These are phyloP conservation scores for Starmerella apis DNA, from an alignment of 805 yeast species.

Conservation along the genomic window DNA sequence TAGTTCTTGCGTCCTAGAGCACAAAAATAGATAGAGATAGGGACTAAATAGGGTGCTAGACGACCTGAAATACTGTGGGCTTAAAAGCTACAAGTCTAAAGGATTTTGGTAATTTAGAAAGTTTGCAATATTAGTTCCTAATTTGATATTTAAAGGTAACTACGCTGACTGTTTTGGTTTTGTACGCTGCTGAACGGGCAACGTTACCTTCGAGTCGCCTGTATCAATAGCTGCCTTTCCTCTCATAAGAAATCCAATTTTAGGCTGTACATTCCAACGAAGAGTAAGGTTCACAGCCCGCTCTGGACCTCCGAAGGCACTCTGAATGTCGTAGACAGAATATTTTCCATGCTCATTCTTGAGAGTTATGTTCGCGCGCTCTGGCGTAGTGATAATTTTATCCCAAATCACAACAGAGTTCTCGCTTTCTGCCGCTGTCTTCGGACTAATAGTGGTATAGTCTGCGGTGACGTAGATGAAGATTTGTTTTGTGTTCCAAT, in stretches of 20 bases:
- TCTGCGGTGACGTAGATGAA: conserved; percentile 84
- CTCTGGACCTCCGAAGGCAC: conserved; percentile 36
- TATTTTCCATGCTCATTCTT: conserved; percentile 56
- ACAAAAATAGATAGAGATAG: too few relatives aligned
- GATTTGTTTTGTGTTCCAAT: conserved; percentile 96
- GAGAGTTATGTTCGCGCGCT: conserved; percentile 49
- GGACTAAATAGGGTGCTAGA: too few relatives aligned
- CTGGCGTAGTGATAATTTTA: conserved; percentile 51
- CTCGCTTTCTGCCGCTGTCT: conserved; percentile 24
- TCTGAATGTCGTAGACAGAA: conserved; percentile 76
- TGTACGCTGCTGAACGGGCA: conserved; percentile 8
- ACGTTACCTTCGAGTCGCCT: conserved; percentile 2
- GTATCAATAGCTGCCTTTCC: conserved; percentile 35
- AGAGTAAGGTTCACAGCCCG: conserved; percentile 58
- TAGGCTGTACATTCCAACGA: conserved; percentile 90
- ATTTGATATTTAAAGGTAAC: too few relatives aligned
- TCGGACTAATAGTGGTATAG: conserved; percentile 42
- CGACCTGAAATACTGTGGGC: too few relatives aligned
- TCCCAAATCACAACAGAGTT: conserved; percentile 88
- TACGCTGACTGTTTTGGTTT: not conserved
- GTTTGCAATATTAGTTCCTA: too few relatives aligned
- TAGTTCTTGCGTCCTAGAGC: too few relatives aligned
- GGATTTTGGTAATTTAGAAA: too few relatives aligned
- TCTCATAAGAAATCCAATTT: conserved; percentile 66
- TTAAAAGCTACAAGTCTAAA: too few relatives aligned